phyloP scores from a whole-genome alignment of 169 alveolate species.

The Babesia microti region DNA sequence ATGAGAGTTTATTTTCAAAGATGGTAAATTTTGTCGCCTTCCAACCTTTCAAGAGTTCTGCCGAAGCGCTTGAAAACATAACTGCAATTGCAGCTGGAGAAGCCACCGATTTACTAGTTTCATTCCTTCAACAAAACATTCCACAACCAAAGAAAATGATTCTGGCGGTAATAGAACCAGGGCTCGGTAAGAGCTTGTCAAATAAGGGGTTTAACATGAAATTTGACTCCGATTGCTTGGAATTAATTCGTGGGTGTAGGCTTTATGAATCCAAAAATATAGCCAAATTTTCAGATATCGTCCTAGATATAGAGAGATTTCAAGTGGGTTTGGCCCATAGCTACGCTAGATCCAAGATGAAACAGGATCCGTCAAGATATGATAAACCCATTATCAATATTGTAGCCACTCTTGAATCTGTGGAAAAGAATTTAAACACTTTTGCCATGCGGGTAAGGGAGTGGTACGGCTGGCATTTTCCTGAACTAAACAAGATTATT shows the following conservation, averaged over 20 bases:
- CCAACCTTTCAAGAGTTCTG: slow-evolving; percentile 82
- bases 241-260: slow-evolving; percentile 82
- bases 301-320: slow-evolving; percentile 70
- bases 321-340: slow-evolving; percentile 90
- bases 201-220: slow-evolving; percentile 65
- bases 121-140: slow-evolving; percentile 72
- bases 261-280: slow-evolving; percentile 46
- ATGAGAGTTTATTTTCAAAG: slow-evolving; percentile 72
- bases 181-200: slow-evolving; percentile 60
- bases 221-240: slow-evolving; percentile 62
- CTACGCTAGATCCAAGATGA: slow-evolving; percentile 82
- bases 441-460: slow-evolving; percentile 93
- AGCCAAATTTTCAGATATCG: slow-evolving; percentile 41
- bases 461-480: slow-evolving; percentile 99
- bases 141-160: slow-evolving; percentile 65
- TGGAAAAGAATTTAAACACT: slow-evolving; percentile 89
- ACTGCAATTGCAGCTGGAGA: slow-evolving; percentile 71
- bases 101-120: slow-evolving; percentile 64
- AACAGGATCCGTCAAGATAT: slow-evolving; percentile 88
- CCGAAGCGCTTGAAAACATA: slow-evolving; percentile 83
- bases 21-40: slow-evolving; percentile 77
- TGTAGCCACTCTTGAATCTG: slow-evolving; percentile 87
- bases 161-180: slow-evolving; percentile 73
- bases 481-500: slow-evolving; percentile 93
- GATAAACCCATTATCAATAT: slow-evolving; percentile 95